Evolutionary conservation across 139 green algal genomes (phyloP).

Genomic region (Yamagishiella unicocca): DNA sequence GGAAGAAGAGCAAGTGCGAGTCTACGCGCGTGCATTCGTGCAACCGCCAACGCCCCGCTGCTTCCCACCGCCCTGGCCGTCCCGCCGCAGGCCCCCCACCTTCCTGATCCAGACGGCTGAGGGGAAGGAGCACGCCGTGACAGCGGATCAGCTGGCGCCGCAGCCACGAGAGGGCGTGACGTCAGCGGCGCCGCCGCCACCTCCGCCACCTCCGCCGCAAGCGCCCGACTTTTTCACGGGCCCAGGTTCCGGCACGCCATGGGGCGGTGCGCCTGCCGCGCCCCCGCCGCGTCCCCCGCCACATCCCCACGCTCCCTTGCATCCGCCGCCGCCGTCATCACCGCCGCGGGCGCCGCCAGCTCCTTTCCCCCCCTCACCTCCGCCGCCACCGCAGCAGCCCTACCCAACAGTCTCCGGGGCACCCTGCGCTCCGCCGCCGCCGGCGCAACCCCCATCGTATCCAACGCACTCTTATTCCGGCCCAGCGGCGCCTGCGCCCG

Average conservation of each 20-base stretch:
- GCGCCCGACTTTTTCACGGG: not conserved
- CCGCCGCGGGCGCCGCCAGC: not conserved
- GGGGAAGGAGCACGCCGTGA: constrained; percentile 50
- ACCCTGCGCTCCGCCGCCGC: not conserved
- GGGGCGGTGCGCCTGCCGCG: not conserved
- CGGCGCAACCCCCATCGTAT: not conserved
- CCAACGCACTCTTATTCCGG: not conserved
- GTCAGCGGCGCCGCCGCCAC: not conserved
- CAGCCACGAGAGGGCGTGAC: not conserved
- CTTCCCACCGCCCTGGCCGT: not conserved
- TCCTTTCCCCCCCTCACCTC: not conserved
- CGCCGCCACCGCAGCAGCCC: not conserved
- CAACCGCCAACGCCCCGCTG: too few species aligned
- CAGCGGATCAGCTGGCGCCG: constrained; percentile 30
- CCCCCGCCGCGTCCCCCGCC: not conserved
- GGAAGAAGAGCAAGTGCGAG: too few species aligned
- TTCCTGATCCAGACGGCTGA: constrained; percentile 52
- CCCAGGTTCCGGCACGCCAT: not conserved
- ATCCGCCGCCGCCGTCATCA: not conserved
- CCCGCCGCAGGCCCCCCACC: constrained; percentile 55
- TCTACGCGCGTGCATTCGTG: too few species aligned
- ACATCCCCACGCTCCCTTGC: constrained; percentile 17
- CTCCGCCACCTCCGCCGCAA: not conserved
- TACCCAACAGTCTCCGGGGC: not conserved
- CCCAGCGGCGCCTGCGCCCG: not conserved